Evolutionary conservation across 495 filamentous ascomycete genomes (phyloP), one percentile per base, ranked within the genome.

Genomic region (Aspergillus ellipticus): DNA sequence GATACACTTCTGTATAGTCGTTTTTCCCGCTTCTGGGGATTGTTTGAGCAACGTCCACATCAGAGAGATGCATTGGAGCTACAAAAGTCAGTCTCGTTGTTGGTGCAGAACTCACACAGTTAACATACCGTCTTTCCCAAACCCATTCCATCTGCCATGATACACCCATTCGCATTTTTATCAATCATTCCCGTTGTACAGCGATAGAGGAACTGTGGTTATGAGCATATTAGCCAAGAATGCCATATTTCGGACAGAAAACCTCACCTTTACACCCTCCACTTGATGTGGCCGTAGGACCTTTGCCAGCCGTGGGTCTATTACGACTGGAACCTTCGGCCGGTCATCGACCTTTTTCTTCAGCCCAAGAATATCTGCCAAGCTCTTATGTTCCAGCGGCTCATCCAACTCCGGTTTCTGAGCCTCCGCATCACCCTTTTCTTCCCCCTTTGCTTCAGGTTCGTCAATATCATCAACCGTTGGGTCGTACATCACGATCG

Each of bases 61-160:
- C 60, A 90, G 75, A 4, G 87, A 69, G 52, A 90, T 89, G 60
- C 86, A 89, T 80, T 89, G 86, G 26, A 88, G 73, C 80, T 82
- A 52, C 2, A 15, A 28, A 19, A 37, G 56, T 79, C 33, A 89
- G 76, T 15, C 24, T 11, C 10, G 33, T 37, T 29, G 41, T n/a
- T 15, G 15, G 42, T 24, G 16, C 45, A 0, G 19, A 22, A 9
- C 28, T 19, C 17, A n/a, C n/a, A n/a, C 42, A 15, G 31, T 33
- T 11, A 20, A 35, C 73, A 45, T 75, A 96, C 79, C 11, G 94
- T 99, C 74, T 99, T 99, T 43, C 94, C 94, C 29, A 99, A 72
- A 42, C 94, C 94, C 94, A 99, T 99, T 63, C 96, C 94, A 66
- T 99, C 94, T 59, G 94, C 94, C 94, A 99, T 99, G 67, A 99